phyloP scores from a whole-genome alignment of 139 green algal genomes.

The Chlamydomonas incerta region DNA sequence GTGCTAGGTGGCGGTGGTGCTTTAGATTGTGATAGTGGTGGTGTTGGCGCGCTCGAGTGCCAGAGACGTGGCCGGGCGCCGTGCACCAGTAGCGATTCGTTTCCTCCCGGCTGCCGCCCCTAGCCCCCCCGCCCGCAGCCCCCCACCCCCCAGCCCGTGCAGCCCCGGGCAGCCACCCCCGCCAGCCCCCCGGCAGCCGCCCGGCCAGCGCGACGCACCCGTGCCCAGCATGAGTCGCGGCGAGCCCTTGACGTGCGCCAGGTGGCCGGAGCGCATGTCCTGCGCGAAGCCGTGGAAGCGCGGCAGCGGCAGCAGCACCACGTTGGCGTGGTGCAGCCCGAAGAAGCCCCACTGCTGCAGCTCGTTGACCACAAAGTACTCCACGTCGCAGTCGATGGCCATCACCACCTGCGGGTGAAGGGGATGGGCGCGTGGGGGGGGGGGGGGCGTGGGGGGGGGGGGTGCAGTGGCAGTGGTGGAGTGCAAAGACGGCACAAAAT shows the following conservation, averaged over 20 bases:
- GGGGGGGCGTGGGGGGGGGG: too few species aligned
- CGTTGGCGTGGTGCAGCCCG: conserved; percentile 42
- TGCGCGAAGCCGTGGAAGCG: conserved; percentile 56
- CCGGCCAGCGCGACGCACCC: background rate
- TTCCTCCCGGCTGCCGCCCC: too few species aligned
- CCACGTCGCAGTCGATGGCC: conserved; percentile 50
- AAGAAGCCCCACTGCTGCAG: conserved; percentile 59
- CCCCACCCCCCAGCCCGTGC: too few species aligned
- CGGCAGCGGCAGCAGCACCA: conserved; percentile 52
- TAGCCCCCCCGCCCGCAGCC: too few species aligned
- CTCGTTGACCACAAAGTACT: conserved; percentile 49
- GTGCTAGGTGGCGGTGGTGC: too few species aligned
- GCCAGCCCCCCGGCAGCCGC: background rate
- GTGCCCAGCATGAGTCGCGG: conserved; percentile 48
- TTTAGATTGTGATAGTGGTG: too few species aligned
- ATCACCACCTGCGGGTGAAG: conserved; percentile 37
- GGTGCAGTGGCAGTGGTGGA: background rate
- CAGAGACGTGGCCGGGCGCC: too few species aligned
- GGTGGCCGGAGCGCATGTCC: conserved; percentile 28
- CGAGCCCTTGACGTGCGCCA: conserved; percentile 48
- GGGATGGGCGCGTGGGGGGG: too few species aligned
- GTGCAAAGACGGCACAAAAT: too few species aligned
- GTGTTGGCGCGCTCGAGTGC: too few species aligned
- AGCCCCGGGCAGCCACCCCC: background rate
- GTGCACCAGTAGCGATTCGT: too few species aligned